Evolutionary conservation across 176 grass and related monocot genomes (phyloP), one percentile per base, ranked within the genome.

Genomic region (Raddia guianensis): DNA sequence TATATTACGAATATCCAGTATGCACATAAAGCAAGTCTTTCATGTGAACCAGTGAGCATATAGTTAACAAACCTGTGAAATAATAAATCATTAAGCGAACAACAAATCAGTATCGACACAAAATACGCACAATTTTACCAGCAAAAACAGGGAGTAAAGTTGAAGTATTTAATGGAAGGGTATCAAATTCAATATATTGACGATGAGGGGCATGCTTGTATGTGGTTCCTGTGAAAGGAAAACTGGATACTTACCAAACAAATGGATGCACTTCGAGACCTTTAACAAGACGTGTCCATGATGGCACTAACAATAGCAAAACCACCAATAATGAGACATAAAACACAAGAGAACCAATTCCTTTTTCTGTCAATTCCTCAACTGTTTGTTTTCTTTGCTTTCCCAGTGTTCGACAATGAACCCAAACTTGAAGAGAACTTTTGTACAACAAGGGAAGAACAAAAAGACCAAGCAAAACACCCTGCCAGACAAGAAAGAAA

Each of bases 1-100:
- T 80, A 97, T 87, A 97, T 90, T 44, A 97, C 84, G 85, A 70
- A 93, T 77, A 97, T 93, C 94, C 94, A 97, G 84, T 97, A 97
- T 67, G 83, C 83, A 75, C 91, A 97, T 78, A 97, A 76, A 70
- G 66, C 86, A 86, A 97, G 90, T 14, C 88, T 71, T 80, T 86
- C 78, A 34, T 89, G 72, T 55, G 88, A 89, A 68, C 84, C 73
- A 2, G 88, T 91, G 79, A 91, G 82, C 72, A 97, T 89, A 84
- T 93, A 97, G 82, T 73, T 93, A 78, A 93, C 3, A 75, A 97
- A 70, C 93, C 93, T 97, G 85, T 81, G 42, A 91, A 92, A 63
- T 21, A 77, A 77, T 66, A 9, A 91, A 79, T 8, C 20, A n/a
- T 57, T 64, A 70, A 80, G n/a, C 2, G 60, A 86, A 67, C 14